phyloP scores from a whole-genome alignment of 2,329 filamentous ascomycete species.

The Mycosphaerella arachidis region DNA sequence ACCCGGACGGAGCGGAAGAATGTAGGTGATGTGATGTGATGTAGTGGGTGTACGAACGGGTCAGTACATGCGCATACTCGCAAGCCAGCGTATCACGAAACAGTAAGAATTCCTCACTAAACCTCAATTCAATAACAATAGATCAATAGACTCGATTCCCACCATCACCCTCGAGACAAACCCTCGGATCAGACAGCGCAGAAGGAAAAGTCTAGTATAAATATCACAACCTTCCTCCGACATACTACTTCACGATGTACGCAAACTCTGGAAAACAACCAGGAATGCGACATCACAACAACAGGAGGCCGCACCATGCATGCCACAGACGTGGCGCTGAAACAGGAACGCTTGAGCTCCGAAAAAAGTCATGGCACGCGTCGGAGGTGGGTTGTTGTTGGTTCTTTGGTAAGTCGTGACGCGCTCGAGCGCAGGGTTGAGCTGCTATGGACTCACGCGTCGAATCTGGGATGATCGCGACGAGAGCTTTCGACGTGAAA shows the following conservation, averaged over 20 bases:
- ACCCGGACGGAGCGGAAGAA: no score
- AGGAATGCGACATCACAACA: neutral
- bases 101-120: neutral
- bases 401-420: neutral
- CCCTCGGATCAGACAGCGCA: neutral
- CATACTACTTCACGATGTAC: neutral
- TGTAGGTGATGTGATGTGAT: no score
- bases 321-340: neutral
- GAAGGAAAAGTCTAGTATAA: neutral
- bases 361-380: neutral
- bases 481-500: neutral
- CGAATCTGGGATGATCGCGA: neutral
- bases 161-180: neutral
- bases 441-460: neutral
- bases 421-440: neutral
- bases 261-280: neutral
- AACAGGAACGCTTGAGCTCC: neutral
- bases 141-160: neutral
- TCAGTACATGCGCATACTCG: no score
- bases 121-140: neutral
- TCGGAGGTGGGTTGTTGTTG: neutral
- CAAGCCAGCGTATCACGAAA: no score
- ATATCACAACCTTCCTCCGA: neutral
- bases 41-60: no score
- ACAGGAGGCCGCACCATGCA: no score